Evolutionary conservation across 805 yeast species (phyloP).

Genomic region (Kazachstania kunashirensis): DNA sequence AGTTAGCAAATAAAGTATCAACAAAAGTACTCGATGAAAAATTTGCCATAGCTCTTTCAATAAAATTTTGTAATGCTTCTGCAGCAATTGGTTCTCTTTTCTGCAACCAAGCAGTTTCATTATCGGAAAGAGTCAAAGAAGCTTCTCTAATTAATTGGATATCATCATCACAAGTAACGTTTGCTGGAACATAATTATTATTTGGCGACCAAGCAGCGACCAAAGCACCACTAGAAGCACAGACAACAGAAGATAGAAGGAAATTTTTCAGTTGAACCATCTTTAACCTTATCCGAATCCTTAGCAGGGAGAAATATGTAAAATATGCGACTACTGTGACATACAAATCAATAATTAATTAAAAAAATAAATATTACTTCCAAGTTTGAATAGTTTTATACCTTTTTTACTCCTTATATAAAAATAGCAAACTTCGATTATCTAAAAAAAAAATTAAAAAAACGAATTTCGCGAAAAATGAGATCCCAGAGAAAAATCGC

Average conservation of each 20-base stretch:
- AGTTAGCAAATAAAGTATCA: constrained; percentile 15
- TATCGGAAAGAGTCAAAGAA: constrained; percentile 29
- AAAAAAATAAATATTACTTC: too few relatives aligned
- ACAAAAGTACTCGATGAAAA: constrained; percentile 10
- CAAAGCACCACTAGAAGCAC: neutral
- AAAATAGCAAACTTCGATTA: too few relatives aligned
- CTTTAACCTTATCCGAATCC: too few relatives aligned
- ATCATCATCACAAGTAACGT: constrained; percentile 42
- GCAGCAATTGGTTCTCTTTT: constrained; percentile 37
- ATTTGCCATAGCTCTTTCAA: constrained; percentile 32
- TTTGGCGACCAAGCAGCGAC: constrained; percentile 32
- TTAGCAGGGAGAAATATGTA: too few relatives aligned
- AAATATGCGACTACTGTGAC: too few relatives aligned
- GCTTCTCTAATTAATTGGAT: constrained; percentile 38
- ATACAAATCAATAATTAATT: too few relatives aligned
- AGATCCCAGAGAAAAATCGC: too few relatives aligned
- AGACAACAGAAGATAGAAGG: neutral
- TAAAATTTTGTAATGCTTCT: constrained; percentile 36
- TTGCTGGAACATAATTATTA: constrained; percentile 50
- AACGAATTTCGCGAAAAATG: too few relatives aligned
- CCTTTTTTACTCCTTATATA: too few relatives aligned
- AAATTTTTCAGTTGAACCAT: constrained; percentile 1
- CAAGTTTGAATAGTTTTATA: too few relatives aligned
- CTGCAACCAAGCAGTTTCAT: constrained; percentile 43
- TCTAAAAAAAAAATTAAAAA: too few relatives aligned